Evolutionary conservation across 2,329 filamentous ascomycete species (phyloP).

Genomic region (Phialophora chinensis): DNA sequence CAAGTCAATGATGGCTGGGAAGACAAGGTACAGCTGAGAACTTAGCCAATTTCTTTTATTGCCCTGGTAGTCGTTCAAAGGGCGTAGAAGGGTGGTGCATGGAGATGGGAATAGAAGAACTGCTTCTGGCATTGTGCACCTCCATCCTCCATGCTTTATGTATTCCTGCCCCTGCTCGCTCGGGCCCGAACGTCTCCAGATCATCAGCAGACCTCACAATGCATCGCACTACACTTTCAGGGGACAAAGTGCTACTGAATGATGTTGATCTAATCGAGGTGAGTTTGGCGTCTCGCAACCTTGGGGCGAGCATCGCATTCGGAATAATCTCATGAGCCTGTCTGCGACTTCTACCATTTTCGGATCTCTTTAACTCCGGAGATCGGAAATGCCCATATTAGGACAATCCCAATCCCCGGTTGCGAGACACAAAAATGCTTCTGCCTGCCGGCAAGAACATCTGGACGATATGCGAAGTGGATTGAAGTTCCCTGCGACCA

Average conservation of each 20-base stretch:
- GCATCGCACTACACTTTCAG: not conserved
- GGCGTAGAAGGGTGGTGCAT: not conserved
- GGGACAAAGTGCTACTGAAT: no score
- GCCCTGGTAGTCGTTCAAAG: not conserved
- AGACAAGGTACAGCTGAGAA: not conserved
- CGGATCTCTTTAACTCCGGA: slow-evolving; percentile 9
- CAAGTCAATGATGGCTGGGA: not conserved
- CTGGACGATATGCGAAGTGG: not conserved
- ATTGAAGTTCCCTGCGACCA: not conserved
- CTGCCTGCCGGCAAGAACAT: not conserved
- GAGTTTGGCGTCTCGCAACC: not conserved
- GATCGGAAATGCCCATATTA: slow-evolving; percentile 2
- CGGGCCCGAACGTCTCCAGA: not conserved
- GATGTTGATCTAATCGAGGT: not conserved
- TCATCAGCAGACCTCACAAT: not conserved
- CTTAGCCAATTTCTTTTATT: not conserved
- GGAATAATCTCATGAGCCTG: not conserved
- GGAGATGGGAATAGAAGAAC: not conserved
- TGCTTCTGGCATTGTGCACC: not conserved
- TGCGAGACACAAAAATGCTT: not conserved
- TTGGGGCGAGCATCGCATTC: not conserved
- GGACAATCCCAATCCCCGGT: not conserved
- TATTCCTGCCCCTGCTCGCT: not conserved
- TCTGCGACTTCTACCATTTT: not conserved
- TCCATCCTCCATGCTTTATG: not conserved